Evolutionary conservation across 495 filamentous ascomycete species (phyloP).

Genomic region (Penicillium egyptiacum): DNA sequence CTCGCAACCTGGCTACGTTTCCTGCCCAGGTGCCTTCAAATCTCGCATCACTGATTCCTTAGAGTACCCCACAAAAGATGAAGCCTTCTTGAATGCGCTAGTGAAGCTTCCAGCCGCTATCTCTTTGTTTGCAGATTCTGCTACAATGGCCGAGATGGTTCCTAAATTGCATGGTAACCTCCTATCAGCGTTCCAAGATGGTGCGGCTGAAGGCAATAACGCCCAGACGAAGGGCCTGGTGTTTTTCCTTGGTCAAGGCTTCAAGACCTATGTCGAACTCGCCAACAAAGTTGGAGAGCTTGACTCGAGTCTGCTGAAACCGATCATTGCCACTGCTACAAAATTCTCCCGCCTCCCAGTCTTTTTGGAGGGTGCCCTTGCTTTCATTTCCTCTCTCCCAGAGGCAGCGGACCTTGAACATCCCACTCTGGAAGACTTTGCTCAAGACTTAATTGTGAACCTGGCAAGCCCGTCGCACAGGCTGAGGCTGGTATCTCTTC

Average conservation of each 20-base stretch:
- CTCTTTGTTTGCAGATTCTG: slow-evolving; percentile 38
- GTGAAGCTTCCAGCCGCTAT: slow-evolving; percentile 42
- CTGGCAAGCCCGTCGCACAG: slow-evolving; percentile 70
- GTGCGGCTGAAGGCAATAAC: slow-evolving; percentile 23
- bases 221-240: slow-evolving; percentile 22
- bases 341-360: slow-evolving; percentile 59
- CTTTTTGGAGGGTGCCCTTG: slow-evolving; percentile 66
- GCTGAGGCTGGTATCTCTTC: slow-evolving; percentile 67
- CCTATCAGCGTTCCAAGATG: slow-evolving; percentile 24
- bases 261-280: slow-evolving; percentile 48
- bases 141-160: slow-evolving; percentile 36
- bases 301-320: slow-evolving; percentile 54
- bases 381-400: slow-evolving; percentile 55
- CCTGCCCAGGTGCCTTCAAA: slow-evolving; percentile 67
- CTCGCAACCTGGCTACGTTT: slow-evolving; percentile 55
- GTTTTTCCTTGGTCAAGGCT: slow-evolving; percentile 47
- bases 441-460: slow-evolving; percentile 64
- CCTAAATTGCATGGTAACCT: slow-evolving; percentile 38
- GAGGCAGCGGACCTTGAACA: slow-evolving; percentile 43
- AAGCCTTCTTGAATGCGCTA: slow-evolving; percentile 41
- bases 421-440: slow-evolving; percentile 53
- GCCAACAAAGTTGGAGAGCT: slow-evolving; percentile 33
- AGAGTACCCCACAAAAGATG: slow-evolving; percentile 40
- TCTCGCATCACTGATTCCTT: slow-evolving; percentile 65
- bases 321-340: slow-evolving; percentile 60